phyloP scores from a whole-genome alignment of 768 basidiomycete species.

The Pluteus cervinus region DNA sequence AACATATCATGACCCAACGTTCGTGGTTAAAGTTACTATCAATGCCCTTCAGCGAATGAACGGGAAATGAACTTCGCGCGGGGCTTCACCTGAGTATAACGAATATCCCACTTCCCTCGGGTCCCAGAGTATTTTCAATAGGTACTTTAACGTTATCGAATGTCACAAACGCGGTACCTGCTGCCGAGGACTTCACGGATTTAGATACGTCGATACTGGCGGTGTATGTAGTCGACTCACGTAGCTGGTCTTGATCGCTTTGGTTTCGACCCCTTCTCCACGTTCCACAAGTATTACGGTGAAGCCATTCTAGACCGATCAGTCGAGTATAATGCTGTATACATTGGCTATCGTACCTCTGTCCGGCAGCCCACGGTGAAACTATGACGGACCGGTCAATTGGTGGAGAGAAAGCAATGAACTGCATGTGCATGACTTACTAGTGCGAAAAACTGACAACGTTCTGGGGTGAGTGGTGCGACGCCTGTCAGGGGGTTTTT shows the following conservation, averaged over 20 bases:
- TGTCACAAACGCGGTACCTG: constrained; percentile 75
- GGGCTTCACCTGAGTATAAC: constrained; percentile 38
- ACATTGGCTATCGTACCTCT: constrained; percentile 27
- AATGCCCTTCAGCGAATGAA: constrained; percentile 3
- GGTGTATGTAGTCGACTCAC: constrained; percentile 15
- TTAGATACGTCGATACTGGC: constrained; percentile 4
- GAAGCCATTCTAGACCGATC: constrained; percentile 44
- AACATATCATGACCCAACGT: constrained; percentile 86
- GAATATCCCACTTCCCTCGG: constrained; percentile 63
- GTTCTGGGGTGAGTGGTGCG: not conserved
- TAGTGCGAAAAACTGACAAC: constrained; percentile 34
- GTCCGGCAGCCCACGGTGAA: constrained; percentile 68
- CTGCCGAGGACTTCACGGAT: constrained; percentile 54
- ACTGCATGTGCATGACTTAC: constrained; percentile 20
- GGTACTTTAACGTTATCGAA: constrained; percentile 84
- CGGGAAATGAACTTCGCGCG: not conserved
- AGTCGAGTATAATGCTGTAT: too few species aligned
- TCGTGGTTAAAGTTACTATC: constrained; percentile 90
- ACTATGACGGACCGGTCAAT: constrained; percentile 17
- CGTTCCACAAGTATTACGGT: constrained; percentile 86
- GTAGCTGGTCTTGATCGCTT: constrained; percentile 72
- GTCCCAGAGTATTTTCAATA: constrained; percentile 76
- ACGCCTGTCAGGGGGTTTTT: not conserved
- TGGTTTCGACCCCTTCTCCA: constrained; percentile 76
- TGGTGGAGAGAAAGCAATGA: not conserved